These are phyloP conservation scores for Holtermannia corniformis DNA, from an alignment of 768 basidiomycete species.

Conservation along the genomic window DNA sequence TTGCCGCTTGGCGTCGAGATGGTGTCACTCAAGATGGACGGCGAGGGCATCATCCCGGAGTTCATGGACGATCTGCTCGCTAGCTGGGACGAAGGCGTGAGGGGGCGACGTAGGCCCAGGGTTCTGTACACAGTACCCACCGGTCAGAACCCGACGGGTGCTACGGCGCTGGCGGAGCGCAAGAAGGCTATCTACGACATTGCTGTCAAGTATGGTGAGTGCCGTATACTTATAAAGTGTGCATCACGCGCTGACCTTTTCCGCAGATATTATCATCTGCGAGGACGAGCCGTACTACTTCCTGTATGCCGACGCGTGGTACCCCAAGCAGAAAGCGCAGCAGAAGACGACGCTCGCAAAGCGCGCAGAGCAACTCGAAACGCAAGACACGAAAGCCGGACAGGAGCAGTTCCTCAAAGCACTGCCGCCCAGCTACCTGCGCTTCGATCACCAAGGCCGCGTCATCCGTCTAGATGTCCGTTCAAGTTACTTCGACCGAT, in stretches of 20 bases:
- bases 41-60: slow-evolving; percentile 57
- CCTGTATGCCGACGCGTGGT: slow-evolving; percentile 31
- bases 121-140: slow-evolving; percentile 52
- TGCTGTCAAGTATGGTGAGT: slow-evolving; percentile 64
- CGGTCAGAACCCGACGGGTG: slow-evolving; percentile 76
- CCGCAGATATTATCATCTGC: slow-evolving; percentile 64
- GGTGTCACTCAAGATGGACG: slow-evolving; percentile 55
- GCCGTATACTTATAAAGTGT: background rate
- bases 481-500: slow-evolving; percentile 2
- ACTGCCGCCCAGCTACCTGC: slow-evolving; percentile 51
- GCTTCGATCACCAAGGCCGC: slow-evolving; percentile 66
- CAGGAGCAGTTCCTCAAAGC: slow-evolving; percentile 48
- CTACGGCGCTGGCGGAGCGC: slow-evolving; percentile 56
- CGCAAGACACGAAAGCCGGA: slow-evolving; percentile 39
- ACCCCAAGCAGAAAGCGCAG: slow-evolving; percentile 39
- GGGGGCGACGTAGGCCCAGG: slow-evolving; percentile 50
- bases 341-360: slow-evolving; percentile 16
- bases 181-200: slow-evolving; percentile 75
- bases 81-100: slow-evolving; percentile 56
- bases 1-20: slow-evolving; percentile 21
- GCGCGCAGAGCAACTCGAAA: slow-evolving; percentile 14
- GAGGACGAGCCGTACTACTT: slow-evolving; percentile 81
- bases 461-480: slow-evolving; percentile 66
- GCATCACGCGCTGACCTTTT: slow-evolving; percentile 1
- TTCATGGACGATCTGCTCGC: slow-evolving; percentile 53